Evolutionary conservation across 768 basidiomycete species (phyloP).

Genomic region (Serendipita indica): DNA sequence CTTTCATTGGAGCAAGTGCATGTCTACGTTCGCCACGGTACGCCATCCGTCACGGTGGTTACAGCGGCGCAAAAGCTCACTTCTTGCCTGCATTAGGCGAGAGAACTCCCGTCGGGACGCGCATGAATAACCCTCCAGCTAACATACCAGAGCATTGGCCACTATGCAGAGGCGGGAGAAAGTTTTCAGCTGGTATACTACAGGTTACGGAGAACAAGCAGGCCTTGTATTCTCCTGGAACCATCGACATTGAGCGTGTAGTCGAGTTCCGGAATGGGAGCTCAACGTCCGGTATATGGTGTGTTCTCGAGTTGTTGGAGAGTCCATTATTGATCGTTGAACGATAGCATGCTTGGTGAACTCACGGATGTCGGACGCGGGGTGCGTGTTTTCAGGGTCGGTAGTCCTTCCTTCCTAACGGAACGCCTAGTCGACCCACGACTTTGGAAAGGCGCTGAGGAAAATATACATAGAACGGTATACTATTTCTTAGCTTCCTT

Average conservation of each 20-base stretch:
- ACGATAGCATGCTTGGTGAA: constrained; percentile 48
- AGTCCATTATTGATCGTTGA: neutral
- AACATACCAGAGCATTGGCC: constrained; percentile 50
- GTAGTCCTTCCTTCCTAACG: neutral
- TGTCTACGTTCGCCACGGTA: constrained; percentile 61
- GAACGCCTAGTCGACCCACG: constrained; percentile 41
- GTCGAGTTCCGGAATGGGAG: constrained; percentile 46
- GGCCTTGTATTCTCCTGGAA: constrained; percentile 27
- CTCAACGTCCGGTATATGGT: constrained; percentile 49
- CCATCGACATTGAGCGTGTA: constrained; percentile 18
- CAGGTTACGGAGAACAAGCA: constrained; percentile 12
- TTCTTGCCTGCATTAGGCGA: constrained; percentile 34
- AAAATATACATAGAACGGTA: constrained; percentile 54
- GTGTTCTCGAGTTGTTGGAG: constrained; percentile 17
- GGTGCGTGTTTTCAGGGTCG: constrained; percentile 24
- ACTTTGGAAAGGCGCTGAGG: constrained; percentile 44
- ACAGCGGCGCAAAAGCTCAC: neutral
- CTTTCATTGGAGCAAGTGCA: constrained; percentile 57
- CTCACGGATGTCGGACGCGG: constrained; percentile 55
- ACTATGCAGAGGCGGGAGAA: constrained; percentile 17
- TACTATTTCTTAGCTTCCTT: constrained; percentile 10
- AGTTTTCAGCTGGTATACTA: constrained; percentile 17
- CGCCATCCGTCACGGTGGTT: constrained; percentile 14
- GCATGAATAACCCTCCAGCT: constrained; percentile 45
- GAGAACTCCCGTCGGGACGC: constrained; percentile 57